Evolutionary conservation across 1,284 basidiomycete species (phyloP), one percentile per base, ranked within the genome.

Genomic region (Apiotrichum veenhuisii): DNA sequence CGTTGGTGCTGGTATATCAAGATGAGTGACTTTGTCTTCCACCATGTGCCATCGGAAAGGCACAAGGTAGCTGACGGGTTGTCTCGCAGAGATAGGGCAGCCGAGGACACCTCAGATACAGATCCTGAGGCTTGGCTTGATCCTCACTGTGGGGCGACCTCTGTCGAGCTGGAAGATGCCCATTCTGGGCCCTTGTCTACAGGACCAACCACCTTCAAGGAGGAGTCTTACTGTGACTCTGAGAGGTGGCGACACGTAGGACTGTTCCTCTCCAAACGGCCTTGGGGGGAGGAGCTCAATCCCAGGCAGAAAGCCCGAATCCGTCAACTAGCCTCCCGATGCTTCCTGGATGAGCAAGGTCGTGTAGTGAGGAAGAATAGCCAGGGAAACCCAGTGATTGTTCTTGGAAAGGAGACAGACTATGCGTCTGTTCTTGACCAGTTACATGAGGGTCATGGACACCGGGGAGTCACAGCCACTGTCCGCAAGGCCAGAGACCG

Each of bases 1-100:
- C 38, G 52, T 3, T 58, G 57, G 57, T 58, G 57, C 23, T 54
- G 46, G 52, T 54, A 54, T 23, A 58, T 58, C 34, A 43, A 45
- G 37, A 26, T 42, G 30, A 34, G 48, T 41, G 44, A 58, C 52
- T 58, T 58, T 34, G 15, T 42, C n/a, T 25, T 55, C 10, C 7
- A 20, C 10, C 53, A 55, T 36, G 53, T 55, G 37, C 48, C 48
- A 5, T 33, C 15, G 18, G 34, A 30, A 18, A n/a, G 34, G 22
- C 53, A 38, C 37, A 48, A 45, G 27, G 36, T 49, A 4, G 33
- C 46, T 9, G 53, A 55, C 20, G 53, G 44, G 23, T 27, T 55
- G 26, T 49, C 33, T 8, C 7, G 48, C 14, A 30, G 46, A 20
- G 12, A 11, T 12, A 30, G 33, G 20, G 46, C 52, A 11, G 27